phyloP scores from a whole-genome alignment of 192 early-diverging fungal species.

The Coemansia erecta region DNA sequence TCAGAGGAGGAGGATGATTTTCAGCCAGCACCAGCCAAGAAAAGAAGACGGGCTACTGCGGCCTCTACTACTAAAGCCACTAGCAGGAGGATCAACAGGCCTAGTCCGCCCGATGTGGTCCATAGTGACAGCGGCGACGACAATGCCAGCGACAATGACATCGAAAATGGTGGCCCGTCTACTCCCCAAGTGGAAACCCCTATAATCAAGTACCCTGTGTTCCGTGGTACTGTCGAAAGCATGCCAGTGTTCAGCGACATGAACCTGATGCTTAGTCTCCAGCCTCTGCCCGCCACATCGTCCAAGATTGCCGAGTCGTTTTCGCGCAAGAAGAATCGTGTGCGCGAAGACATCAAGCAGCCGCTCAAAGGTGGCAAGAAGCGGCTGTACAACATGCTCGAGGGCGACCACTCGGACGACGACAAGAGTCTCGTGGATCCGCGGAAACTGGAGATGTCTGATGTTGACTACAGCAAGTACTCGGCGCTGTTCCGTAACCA shows the following conservation, averaged over 20 bases:
- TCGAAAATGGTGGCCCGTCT: background rate
- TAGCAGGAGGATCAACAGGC: too few relatives aligned
- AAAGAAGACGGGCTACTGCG: too few relatives aligned
- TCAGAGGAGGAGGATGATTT: too few relatives aligned
- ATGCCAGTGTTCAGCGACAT: conserved; percentile 46
- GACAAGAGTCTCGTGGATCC: conserved; percentile 13
- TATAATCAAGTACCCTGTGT: background rate
- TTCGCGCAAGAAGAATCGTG: conserved; percentile 4
- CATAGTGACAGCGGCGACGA: too few relatives aligned
- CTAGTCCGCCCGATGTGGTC: background rate
- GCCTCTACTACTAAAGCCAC: too few relatives aligned
- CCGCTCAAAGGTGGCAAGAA: conserved; percentile 6
- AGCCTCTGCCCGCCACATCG: background rate
- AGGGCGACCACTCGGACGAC: conserved; percentile 25
- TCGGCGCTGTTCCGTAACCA: conserved; percentile 29
- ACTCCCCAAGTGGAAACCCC: background rate
- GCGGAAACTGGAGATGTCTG: conserved; percentile 17
- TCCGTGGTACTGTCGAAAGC: conserved; percentile 14
- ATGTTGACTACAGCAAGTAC: conserved; percentile 44
- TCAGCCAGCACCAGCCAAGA: too few relatives aligned
- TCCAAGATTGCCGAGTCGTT: background rate
- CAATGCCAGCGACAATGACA: background rate
- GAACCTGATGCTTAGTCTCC: conserved; percentile 18
- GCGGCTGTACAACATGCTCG: conserved; percentile 17
- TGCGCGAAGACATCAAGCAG: conserved; percentile 8